phyloP scores from a whole-genome alignment of 163 green algal species.

The Scenedesmus sp. region DNA sequence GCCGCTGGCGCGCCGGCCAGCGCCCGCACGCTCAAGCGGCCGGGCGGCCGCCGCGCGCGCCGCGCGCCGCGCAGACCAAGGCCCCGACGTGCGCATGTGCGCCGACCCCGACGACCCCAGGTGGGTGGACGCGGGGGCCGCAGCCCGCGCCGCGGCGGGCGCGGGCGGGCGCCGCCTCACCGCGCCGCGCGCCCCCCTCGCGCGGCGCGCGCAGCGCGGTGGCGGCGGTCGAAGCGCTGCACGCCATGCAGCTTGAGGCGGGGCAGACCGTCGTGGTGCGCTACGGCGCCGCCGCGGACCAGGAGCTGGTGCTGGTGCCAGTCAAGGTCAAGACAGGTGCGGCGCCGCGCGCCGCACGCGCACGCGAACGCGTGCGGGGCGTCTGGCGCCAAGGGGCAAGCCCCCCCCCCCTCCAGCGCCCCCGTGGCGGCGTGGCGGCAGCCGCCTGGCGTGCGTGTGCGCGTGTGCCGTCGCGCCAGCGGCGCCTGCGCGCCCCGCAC shows the following conservation, averaged over 20 bases:
- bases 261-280: constrained; percentile 28
- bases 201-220: constrained; percentile 7
- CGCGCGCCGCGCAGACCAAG: constrained; percentile 1
- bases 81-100: constrained; percentile 25
- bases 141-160: neutral
- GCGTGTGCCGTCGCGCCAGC: too few species aligned
- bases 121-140: neutral
- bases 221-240: neutral
- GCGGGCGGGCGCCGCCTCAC: too few species aligned
- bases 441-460: too few species aligned
- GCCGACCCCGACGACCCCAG: constrained; percentile 13
- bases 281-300: neutral
- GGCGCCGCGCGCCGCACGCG: neutral
- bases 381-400: too few species aligned
- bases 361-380: neutral
- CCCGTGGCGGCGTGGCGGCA: too few species aligned
- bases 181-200: too few species aligned
- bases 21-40: too few species aligned
- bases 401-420: too few species aligned
- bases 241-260: constrained; percentile 2
- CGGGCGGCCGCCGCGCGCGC: too few species aligned
- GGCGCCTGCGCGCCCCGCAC: too few species aligned
- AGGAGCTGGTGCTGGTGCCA: constrained; percentile 44
- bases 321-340: constrained; percentile 39
- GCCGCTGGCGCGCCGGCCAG: too few species aligned